A percentile compares a stretch with the other conserved stretches of the same genome.
phyloP scores from a whole-genome alignment of 257 asterid species.

The Mentha longifolia region DNA sequence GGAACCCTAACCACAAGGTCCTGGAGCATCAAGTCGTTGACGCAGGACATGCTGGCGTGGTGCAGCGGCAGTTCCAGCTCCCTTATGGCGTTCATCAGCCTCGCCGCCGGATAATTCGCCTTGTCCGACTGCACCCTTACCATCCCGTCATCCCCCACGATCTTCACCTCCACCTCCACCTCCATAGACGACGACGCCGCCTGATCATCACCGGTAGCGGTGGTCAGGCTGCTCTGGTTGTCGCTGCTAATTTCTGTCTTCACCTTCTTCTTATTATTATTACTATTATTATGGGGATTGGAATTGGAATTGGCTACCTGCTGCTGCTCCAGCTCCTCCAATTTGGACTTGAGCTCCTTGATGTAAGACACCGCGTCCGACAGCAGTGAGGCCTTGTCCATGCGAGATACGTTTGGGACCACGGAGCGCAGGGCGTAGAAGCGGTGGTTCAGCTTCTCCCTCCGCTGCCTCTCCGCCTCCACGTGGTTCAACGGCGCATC shows the following conservation, averaged over 20 bases:
- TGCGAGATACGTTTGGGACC: slow-evolving; percentile 76
- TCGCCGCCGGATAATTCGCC: slow-evolving; percentile 53
- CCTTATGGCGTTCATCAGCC: slow-evolving; percentile 64
- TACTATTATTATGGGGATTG: too few species aligned
- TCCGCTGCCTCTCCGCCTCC: slow-evolving; percentile 88
- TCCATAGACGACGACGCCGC: neutral
- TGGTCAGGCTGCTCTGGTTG: slow-evolving; percentile 52
- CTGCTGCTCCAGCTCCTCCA: slow-evolving; percentile 53
- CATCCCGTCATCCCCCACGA: slow-evolving; percentile 74
- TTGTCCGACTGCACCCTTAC: slow-evolving; percentile 72
- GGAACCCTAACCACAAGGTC: slow-evolving; percentile 67
- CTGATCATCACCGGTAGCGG: slow-evolving; percentile 38
- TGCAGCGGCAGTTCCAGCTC: slow-evolving; percentile 66
- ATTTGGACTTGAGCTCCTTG: slow-evolving; percentile 59
- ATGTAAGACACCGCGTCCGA: slow-evolving; percentile 87
- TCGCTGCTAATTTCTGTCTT: slow-evolving; percentile 42
- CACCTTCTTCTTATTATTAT: slow-evolving; percentile 16
- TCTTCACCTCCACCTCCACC: slow-evolving; percentile 63
- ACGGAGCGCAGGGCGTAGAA: slow-evolving; percentile 83
- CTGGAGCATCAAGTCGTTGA: slow-evolving; percentile 72
- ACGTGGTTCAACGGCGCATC: slow-evolving; percentile 67
- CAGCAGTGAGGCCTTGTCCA: slow-evolving; percentile 83
- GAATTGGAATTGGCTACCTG: neutral
- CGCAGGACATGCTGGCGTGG: slow-evolving; percentile 81
- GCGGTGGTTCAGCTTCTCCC: slow-evolving; percentile 87